phyloP scores from a whole-genome alignment of 805 yeast genomes.

The Limtongia smithiae region DNA sequence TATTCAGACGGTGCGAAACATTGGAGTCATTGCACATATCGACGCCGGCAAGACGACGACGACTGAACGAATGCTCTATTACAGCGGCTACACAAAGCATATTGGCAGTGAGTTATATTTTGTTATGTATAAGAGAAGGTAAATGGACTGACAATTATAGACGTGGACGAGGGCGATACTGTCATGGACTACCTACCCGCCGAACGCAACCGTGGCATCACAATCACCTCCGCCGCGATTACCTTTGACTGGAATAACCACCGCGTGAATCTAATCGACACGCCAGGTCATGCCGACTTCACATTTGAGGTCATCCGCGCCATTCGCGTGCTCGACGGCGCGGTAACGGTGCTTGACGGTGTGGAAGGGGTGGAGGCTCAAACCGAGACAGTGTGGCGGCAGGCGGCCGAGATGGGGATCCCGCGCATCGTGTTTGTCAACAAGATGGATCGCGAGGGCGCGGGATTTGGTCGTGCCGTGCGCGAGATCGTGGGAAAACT shows the following conservation, averaged over 20 bases:
- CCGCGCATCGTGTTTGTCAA: constrained; percentile 81
- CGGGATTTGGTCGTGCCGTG: constrained; percentile 88
- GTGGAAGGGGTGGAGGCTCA: constrained; percentile 99
- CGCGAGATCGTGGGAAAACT: constrained; percentile 75
- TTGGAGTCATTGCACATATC: constrained; percentile 97
- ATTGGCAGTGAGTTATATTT: constrained; percentile 50
- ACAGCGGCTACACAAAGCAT: constrained; percentile 71
- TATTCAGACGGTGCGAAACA: constrained; percentile 51
- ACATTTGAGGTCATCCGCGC: constrained; percentile 91
- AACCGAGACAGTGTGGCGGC: constrained; percentile 95
- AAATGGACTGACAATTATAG: constrained; percentile 29
- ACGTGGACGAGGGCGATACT: constrained; percentile 96
- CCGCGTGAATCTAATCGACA: constrained; percentile 83
- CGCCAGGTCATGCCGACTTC: constrained; percentile 98
- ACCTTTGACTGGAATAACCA: constrained; percentile 79
- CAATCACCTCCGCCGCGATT: constrained; percentile 95
- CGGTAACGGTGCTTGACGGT: constrained; percentile 86
- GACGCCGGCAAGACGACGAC: constrained; percentile 99
- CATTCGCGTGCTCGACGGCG: constrained; percentile 88
- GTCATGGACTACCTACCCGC: constrained; percentile 89
- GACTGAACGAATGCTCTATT: constrained; percentile 91
- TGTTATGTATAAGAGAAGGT: neutral
- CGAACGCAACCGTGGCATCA: constrained; percentile 89
- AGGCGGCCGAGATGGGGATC: constrained; percentile 61
- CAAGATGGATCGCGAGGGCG: constrained; percentile 96